A percentile compares a stretch with the other conserved stretches of the same genome.
Evolutionary conservation across 2,329 filamentous ascomycete genomes (phyloP).

Genomic region (Exophiala sp.): DNA sequence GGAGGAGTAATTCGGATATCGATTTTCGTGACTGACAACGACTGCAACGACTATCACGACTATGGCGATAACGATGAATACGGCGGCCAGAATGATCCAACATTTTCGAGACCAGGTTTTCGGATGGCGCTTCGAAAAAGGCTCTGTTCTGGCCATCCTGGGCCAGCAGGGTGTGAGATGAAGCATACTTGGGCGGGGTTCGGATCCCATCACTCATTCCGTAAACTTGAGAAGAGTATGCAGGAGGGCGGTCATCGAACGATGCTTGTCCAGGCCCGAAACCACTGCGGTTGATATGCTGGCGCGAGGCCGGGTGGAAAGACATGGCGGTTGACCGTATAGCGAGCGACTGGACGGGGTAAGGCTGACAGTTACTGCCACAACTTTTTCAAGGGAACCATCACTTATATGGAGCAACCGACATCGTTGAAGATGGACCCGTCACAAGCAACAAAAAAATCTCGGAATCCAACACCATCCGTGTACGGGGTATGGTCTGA

Average conservation of each 20-base stretch:
- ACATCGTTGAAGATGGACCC: no score
- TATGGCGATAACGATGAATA: slow-evolving; percentile 41
- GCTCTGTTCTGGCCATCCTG: not conserved
- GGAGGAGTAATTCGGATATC: slow-evolving; percentile 42
- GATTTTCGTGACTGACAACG: slow-evolving; percentile 34
- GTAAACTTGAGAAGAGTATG: not conserved
- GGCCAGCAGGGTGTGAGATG: not conserved
- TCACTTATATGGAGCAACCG: no score
- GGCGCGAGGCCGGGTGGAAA: not conserved
- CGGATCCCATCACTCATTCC: not conserved
- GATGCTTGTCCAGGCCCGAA: not conserved
- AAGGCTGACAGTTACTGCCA: no score
- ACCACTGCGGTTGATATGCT: not conserved
- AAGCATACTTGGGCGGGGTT: not conserved
- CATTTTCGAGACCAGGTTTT: slow-evolving; percentile 50
- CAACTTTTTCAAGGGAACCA: no score
- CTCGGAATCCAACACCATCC: no score
- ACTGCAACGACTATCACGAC: slow-evolving; percentile 45
- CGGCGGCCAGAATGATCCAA: slow-evolving; percentile 43
- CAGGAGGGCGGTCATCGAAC: not conserved
- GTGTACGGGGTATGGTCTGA: no score
- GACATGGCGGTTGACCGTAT: not conserved
- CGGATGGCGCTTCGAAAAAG: slow-evolving; percentile 36
- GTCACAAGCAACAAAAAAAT: no score
- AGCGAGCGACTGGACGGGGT: not conserved